Conservation (phyloP, 331 rosid genomes). For the Quercus tomentella region DNA sequence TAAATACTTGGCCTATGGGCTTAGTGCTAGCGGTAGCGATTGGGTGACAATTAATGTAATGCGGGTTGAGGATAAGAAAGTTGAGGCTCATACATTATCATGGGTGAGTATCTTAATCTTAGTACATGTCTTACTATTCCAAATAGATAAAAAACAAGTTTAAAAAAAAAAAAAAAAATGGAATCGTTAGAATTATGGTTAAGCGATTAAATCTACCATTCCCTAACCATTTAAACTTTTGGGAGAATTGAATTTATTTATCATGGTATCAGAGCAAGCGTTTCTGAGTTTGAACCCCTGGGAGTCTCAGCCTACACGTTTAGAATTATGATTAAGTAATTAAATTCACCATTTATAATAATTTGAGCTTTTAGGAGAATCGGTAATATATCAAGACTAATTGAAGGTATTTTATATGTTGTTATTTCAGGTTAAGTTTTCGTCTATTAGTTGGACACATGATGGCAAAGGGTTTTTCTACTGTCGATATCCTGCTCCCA, state of each 20-base stretch:
- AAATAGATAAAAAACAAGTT: background rate
- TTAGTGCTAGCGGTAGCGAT: constrained; percentile 93
- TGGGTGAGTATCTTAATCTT: constrained; percentile 56
- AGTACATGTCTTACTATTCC: background rate
- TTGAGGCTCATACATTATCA: constrained; percentile 59
- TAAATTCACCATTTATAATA: no score
- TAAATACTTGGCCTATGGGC: constrained; percentile 76
- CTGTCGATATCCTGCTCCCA: constrained; percentile 89
- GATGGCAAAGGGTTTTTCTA: constrained; percentile 90
- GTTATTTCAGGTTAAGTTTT: constrained; percentile 75
- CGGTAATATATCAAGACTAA: no score
- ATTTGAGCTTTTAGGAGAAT: no score
- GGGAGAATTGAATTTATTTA: no score
- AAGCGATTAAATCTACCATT: no score
- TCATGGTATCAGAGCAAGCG: no score
- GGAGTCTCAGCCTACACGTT: no score
- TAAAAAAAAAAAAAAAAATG: background rate
- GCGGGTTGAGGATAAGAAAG: constrained; percentile 61
- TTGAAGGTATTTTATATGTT: background rate
- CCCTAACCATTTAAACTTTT: no score
- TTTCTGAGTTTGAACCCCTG: no score
- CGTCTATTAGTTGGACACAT: constrained; percentile 76
- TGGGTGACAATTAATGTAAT: constrained; percentile 79
- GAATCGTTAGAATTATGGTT: no score
- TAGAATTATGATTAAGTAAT: no score